phyloP scores from a whole-genome alignment of 495 filamentous ascomycete genomes.

The Penicillium samsonianum region DNA sequence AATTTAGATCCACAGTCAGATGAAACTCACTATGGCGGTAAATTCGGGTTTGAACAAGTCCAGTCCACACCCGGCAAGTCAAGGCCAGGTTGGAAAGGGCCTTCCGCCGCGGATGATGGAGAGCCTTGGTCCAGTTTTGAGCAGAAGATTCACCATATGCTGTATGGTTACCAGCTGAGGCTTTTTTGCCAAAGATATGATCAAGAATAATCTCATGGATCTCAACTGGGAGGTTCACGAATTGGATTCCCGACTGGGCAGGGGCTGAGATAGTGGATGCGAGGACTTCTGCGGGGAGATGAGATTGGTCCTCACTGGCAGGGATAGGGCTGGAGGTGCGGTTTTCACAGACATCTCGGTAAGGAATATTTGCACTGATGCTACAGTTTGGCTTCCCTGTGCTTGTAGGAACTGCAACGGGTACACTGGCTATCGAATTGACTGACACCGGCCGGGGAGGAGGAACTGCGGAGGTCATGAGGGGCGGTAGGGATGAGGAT shows the following conservation, averaged over 20 bases:
- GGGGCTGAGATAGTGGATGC: constrained; percentile 15
- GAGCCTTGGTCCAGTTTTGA: constrained; percentile 62
- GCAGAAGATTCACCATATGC: constrained; percentile 40
- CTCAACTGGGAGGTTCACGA: constrained; percentile 64
- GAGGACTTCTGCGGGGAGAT: constrained; percentile 13
- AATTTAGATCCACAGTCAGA: background rate
- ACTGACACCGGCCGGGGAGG: constrained; percentile 40
- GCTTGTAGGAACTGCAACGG: constrained; percentile 17
- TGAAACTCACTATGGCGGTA: constrained; percentile 62
- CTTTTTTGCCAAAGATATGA: constrained; percentile 65
- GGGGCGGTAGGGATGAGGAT: constrained; percentile 3
- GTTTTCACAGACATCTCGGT: constrained; percentile 20
- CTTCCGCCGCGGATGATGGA: constrained; percentile 67
- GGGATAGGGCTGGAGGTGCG: background rate
- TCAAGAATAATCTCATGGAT: constrained; percentile 72
- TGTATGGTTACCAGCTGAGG: constrained; percentile 32
- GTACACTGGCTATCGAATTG: constrained; percentile 32
- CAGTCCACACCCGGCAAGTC: constrained; percentile 61
- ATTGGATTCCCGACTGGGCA: constrained; percentile 23
- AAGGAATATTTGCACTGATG: constrained; percentile 30
- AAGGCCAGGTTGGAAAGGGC: constrained; percentile 65
- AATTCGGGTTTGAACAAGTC: constrained; percentile 65
- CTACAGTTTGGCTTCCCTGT: constrained; percentile 27
- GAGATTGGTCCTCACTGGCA: background rate
- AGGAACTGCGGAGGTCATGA: constrained; percentile 31